phyloP scores from a whole-genome alignment of 192 early-diverging fungal species.

The Phlyctochytrium planicorne region DNA sequence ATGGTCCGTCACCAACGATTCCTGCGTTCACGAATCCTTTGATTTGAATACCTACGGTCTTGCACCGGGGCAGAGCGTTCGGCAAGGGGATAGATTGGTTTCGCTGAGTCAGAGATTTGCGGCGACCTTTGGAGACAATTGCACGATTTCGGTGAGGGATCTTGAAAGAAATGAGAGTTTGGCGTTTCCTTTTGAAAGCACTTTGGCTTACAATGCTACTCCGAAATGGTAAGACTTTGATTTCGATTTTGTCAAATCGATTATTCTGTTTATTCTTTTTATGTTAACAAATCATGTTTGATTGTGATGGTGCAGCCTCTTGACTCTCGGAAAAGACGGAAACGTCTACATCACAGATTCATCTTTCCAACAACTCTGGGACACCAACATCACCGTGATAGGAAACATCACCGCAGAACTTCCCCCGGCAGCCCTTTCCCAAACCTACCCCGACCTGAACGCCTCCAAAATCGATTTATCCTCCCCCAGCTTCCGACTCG shows the following conservation, averaged over 20 bases:
- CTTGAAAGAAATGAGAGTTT: not conserved
- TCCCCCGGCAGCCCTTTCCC: not conserved
- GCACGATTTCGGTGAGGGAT: not conserved
- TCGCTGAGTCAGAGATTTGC: not conserved
- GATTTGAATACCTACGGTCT: not conserved
- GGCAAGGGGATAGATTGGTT: not conserved
- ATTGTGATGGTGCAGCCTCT: too few relatives aligned
- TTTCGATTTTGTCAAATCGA: not conserved
- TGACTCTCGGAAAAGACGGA: not conserved
- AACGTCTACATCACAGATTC: not conserved
- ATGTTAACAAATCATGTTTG: too few relatives aligned
- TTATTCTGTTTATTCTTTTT: too few relatives aligned
- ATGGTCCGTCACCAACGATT: not conserved
- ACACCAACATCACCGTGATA: not conserved
- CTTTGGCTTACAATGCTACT: not conserved
- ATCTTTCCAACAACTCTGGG: not conserved
- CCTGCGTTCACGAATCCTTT: not conserved
- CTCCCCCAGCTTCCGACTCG: not conserved
- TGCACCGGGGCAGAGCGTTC: not conserved
- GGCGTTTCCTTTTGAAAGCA: not conserved
- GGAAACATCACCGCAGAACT: not conserved
- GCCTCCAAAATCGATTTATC: not conserved
- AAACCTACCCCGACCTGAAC: not conserved
- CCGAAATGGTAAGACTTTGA: not conserved
- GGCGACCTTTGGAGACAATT: not conserved